These are phyloP conservation scores for Ophiocytium majus DNA, from an alignment of 352 stramenopile genomes.

Conservation along the genomic window DNA sequence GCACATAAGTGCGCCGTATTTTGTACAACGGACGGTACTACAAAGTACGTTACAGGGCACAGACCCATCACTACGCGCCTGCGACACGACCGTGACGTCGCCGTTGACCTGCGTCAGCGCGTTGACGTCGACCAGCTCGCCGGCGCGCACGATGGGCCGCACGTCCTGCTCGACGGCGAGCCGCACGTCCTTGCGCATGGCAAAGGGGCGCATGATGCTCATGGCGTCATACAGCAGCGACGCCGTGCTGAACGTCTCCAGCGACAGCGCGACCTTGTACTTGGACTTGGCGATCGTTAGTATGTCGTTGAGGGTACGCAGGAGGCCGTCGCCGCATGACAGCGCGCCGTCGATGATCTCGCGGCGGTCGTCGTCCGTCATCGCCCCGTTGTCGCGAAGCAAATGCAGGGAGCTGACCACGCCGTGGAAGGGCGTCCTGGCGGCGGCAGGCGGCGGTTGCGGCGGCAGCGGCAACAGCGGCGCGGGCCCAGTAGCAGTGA, in stretches of 20 bases:
- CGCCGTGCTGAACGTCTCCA: not conserved
- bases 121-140: not conserved
- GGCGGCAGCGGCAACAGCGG: no score
- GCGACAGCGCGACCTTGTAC: not conserved
- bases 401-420: constrained; percentile 19
- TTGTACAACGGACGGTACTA: no score
- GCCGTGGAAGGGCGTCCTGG: constrained; percentile 29
- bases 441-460: no score
- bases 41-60: no score
- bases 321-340: constrained; percentile 4
- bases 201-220: constrained; percentile 3
- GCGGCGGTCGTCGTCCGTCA: not conserved
- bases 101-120: not conserved
- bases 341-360: constrained; percentile 18
- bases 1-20: no score
- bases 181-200: constrained; percentile 9
- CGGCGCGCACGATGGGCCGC: not conserved
- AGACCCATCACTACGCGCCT: no score
- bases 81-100: constrained; percentile 11
- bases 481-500: no score
- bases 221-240: not conserved
- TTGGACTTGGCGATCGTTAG: constrained; percentile 19
- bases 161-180: not conserved
- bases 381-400: not conserved
- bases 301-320: constrained; percentile 26